Evolutionary conservation across 306 rosid species (phyloP).

Genomic region (Vigna unguiculata): DNA sequence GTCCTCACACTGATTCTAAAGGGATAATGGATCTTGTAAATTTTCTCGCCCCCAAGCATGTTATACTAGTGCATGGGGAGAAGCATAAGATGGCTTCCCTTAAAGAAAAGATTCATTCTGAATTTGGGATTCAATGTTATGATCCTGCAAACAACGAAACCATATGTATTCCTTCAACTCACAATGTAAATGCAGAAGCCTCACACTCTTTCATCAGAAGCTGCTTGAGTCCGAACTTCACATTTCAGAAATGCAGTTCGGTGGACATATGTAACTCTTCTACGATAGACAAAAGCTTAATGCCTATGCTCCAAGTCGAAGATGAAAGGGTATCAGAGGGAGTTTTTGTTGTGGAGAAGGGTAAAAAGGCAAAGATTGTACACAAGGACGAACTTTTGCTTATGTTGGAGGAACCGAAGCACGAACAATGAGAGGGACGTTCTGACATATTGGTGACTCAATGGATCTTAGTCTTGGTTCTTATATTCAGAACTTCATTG

Average conservation of each 20-base stretch:
- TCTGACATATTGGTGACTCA: constrained; percentile 46
- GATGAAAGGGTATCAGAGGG: constrained; percentile 84
- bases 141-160: constrained; percentile 83
- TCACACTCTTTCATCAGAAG: constrained; percentile 58
- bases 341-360: constrained; percentile 64
- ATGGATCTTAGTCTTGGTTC: constrained; percentile 49
- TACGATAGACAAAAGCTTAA: constrained; percentile 32
- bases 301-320: constrained; percentile 56
- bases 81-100: constrained; percentile 81
- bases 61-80: constrained; percentile 92
- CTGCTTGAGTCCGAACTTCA: constrained; percentile 75
- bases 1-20: constrained; percentile 90
- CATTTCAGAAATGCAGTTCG: constrained; percentile 59
- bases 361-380: constrained; percentile 60
- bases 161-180: constrained; percentile 63
- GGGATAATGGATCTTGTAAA: constrained; percentile 95
- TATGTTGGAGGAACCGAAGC: constrained; percentile 66
- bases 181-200: constrained; percentile 61
- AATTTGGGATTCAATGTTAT: constrained; percentile 80
- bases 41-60: constrained; percentile 91
- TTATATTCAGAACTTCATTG: constrained; percentile 46
- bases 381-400: constrained; percentile 74
- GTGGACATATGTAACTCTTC: constrained; percentile 37
- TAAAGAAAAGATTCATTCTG: constrained; percentile 79
- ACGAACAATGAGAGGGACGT: constrained; percentile 48